These are phyloP conservation scores for Lichtheimia hyalospora DNA, from an alignment of 371 early-diverging fungal species.

Conservation along the genomic window DNA sequence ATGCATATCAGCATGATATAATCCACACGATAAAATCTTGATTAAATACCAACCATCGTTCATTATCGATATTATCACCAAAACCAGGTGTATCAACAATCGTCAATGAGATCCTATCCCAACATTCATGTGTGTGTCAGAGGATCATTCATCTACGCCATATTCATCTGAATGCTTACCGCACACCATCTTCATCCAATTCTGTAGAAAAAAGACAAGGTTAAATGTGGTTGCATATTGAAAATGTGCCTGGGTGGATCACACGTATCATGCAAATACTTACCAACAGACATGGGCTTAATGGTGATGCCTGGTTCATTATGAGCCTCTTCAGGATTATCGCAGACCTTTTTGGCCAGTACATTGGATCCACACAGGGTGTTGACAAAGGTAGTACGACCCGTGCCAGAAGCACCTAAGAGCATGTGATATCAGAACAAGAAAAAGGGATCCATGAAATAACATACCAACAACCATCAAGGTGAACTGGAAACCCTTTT, in stretches of 20 bases:
- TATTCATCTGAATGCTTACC: conserved; percentile 24
- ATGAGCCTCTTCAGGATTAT: conserved; percentile 83
- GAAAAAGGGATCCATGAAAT: background rate
- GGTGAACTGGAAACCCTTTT: conserved; percentile 95
- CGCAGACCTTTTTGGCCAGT: conserved; percentile 66
- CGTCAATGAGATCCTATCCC: conserved; percentile 61
- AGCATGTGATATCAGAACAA: background rate
- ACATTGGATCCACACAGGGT: conserved; percentile 88
- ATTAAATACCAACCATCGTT: conserved; percentile 56
- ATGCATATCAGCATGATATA: conserved; percentile 43
- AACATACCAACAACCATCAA: conserved; percentile 93
- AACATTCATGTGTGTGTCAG: background rate
- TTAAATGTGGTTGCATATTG: too few species aligned
- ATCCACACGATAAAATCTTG: conserved; percentile 33
- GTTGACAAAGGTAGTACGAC: conserved; percentile 98
- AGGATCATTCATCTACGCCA: background rate
- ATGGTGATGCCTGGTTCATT: conserved; percentile 93
- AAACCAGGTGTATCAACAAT: conserved; percentile 97
- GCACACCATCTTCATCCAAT: conserved; percentile 95
- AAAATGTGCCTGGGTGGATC: background rate
- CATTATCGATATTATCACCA: conserved; percentile 90
- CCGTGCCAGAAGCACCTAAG: conserved; percentile 89
- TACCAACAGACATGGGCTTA: conserved; percentile 69
- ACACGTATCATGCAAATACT: background rate
- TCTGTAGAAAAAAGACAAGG: conserved; percentile 41